phyloP scores from a whole-genome alignment of 345 rosid genomes.

The Eucalyptus melliodora region DNA sequence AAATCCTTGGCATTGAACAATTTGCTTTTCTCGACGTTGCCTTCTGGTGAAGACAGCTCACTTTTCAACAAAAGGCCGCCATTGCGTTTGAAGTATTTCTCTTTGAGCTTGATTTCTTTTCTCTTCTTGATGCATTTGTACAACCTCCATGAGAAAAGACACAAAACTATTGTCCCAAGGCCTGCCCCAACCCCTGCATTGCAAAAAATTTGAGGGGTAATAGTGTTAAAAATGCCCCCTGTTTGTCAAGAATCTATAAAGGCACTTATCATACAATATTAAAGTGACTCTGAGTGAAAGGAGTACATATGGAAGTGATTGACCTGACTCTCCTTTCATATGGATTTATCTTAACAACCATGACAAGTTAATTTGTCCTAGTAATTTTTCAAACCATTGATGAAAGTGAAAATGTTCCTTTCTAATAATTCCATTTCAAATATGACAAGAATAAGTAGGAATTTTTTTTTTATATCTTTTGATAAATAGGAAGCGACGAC shows the following conservation, averaged over 20 bases:
- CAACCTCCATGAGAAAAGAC: background rate
- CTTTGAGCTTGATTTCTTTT: too few species aligned
- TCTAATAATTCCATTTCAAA: background rate
- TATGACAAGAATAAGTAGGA: background rate
- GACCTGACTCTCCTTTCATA: background rate
- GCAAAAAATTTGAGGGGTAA: background rate
- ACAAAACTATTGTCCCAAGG: background rate
- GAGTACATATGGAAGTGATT: background rate
- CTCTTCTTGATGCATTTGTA: background rate
- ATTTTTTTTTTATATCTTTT: background rate
- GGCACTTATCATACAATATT: background rate
- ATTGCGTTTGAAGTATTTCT: background rate
- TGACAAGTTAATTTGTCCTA: background rate
- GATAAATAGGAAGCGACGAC: background rate
- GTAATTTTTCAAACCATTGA: background rate
- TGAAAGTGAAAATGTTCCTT: background rate
- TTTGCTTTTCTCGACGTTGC: background rate
- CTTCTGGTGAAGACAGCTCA: background rate
- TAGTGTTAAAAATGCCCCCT: fast-evolving
- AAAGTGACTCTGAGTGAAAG: background rate
- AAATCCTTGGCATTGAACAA: background rate
- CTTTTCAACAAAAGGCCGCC: background rate
- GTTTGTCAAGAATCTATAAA: background rate
- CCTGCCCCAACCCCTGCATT: background rate
- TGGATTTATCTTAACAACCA: background rate